phyloP scores from a whole-genome alignment of 306 rosid species.

The Casuarina cunninghamiana region DNA sequence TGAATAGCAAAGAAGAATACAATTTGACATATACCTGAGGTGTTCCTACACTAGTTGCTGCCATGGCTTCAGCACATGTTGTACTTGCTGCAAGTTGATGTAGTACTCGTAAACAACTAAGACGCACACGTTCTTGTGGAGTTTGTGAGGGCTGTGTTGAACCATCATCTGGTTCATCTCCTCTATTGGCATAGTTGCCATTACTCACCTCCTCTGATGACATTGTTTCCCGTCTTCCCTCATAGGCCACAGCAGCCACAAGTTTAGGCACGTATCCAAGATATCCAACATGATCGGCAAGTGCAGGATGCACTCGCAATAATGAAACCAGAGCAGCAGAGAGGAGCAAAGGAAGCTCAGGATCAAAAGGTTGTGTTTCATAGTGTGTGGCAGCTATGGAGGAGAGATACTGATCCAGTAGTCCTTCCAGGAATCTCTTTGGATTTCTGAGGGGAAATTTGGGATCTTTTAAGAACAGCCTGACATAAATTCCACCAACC shows the following conservation, averaged over 20 bases:
- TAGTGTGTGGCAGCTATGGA: slow-evolving; percentile 98
- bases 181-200: slow-evolving; percentile 52
- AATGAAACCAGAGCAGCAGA: slow-evolving; percentile 97
- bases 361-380: slow-evolving; percentile 68
- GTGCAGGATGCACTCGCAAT: slow-evolving; percentile 94
- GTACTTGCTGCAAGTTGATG: slow-evolving; percentile 99
- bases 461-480: slow-evolving; percentile 95
- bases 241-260: slow-evolving; percentile 96
- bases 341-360: slow-evolving; percentile 94
- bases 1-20: not conserved
- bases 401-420: slow-evolving; percentile 88
- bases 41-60: slow-evolving; percentile 95
- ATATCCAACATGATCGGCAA: slow-evolving; percentile 98
- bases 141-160: slow-evolving; percentile 73
- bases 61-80: slow-evolving; percentile 99
- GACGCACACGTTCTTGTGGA: slow-evolving; percentile 96
- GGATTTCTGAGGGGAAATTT: slow-evolving; percentile 98
- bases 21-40: slow-evolving; percentile 70
- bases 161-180: slow-evolving; percentile 52
- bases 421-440: slow-evolving; percentile 97
- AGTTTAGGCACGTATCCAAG: slow-evolving; percentile 99
- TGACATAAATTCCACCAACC: slow-evolving; percentile 97
- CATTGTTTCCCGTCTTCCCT: slow-evolving; percentile 96
- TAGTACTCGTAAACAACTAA: slow-evolving; percentile 93
- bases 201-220: slow-evolving; percentile 64